A percentile compares a stretch with the other conserved stretches of the same genome.
Conservation (phyloP, 495 filamentous ascomycete genomes). For the Talaromyces stipitatus region DNA sequence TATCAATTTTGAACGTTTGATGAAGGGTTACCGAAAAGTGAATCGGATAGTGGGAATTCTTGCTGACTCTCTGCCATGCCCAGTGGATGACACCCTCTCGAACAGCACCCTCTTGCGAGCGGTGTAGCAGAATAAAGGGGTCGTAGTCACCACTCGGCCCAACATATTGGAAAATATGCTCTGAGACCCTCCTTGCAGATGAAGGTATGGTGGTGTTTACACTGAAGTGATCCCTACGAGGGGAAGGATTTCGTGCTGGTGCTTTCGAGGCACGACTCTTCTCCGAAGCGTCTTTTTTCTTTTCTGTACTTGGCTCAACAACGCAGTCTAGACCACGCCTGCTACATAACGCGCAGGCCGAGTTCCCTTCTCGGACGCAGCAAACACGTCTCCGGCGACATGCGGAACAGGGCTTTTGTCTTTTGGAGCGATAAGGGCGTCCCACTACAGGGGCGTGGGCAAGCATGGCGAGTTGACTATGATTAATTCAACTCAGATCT, state of each 20-base stretch:
- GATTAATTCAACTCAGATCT: neutral
- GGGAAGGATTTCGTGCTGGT: neutral
- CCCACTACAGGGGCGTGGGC: conserved; percentile 2
- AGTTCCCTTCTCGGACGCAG: conserved; percentile 2
- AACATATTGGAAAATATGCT: conserved; percentile 2
- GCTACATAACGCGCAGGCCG: neutral
- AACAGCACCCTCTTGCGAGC: conserved; percentile 3
- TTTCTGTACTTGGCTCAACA: conserved; percentile 3
- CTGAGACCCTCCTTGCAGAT: conserved; percentile 2
- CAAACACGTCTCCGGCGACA: conserved; percentile 1
- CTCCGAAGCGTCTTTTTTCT: conserved; percentile 2
- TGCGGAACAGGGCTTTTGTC: conserved; percentile 1
- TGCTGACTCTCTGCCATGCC: conserved; percentile 5
- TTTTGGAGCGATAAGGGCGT: conserved; percentile 2
- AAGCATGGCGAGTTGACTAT: neutral
- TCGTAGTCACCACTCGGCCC: conserved; percentile 1
- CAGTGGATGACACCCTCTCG: conserved; percentile 1
- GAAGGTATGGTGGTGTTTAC: conserved; percentile 3
- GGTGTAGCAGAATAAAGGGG: conserved; percentile 1
- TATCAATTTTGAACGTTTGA: neutral
- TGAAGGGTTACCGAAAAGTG: conserved; percentile 3
- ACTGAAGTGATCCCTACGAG: conserved; percentile 1
- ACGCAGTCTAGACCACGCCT: conserved; percentile 4
- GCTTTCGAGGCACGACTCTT: neutral
- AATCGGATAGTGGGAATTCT: conserved; percentile 4